These are phyloP conservation scores for Cercospora beticola DNA, from an alignment of 2,329 filamentous ascomycete genomes.

Conservation along the genomic window DNA sequence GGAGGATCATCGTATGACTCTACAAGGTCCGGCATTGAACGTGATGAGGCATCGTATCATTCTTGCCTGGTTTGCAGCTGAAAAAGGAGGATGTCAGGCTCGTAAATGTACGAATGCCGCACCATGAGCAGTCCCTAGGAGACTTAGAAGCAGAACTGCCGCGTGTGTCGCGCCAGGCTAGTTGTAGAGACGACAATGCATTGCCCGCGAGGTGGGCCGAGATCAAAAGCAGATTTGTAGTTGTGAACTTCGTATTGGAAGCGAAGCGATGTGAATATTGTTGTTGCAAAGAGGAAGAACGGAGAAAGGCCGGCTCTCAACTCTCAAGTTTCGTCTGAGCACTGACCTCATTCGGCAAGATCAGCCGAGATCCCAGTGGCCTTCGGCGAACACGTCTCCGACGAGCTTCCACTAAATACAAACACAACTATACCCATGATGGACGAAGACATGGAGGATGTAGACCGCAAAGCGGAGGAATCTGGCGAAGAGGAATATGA, in stretches of 20 bases:
- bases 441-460: constrained; percentile 21
- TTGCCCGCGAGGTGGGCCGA: background rate
- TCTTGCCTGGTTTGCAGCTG: background rate
- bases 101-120: background rate
- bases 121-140: background rate
- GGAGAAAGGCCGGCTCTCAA: background rate
- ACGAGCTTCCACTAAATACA: background rate
- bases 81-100: background rate
- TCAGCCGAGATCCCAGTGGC: background rate
- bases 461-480: constrained; percentile 20
- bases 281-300: background rate
- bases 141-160: background rate
- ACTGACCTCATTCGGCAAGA: constrained; percentile 1
- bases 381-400: background rate
- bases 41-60: background rate
- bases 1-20: background rate
- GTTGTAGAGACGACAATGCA: background rate
- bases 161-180: background rate
- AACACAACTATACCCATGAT: background rate
- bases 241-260: background rate
- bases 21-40: background rate
- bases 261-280: background rate
- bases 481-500: constrained; percentile 41
- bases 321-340: background rate
- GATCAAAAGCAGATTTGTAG: background rate